These are phyloP conservation scores for Isabelozyma rhagii DNA, from an alignment of 805 yeast genomes.

Conservation along the genomic window DNA sequence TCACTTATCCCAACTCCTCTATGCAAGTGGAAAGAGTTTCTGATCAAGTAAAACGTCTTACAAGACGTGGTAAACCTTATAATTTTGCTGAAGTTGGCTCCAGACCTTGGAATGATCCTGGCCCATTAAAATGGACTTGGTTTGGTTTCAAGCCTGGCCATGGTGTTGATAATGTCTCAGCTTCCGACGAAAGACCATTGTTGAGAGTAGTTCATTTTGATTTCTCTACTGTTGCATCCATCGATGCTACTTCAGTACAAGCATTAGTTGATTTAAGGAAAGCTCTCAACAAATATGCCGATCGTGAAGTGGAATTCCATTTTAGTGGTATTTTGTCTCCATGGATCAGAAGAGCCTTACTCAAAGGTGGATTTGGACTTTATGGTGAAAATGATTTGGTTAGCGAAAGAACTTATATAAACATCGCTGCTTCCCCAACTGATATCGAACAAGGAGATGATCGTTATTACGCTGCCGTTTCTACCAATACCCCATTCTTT, in stretches of 20 bases:
- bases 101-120: constrained; percentile 91
- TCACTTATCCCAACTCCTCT: constrained; percentile 79
- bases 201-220: constrained; percentile 76
- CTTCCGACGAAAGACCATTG: constrained; percentile 54
- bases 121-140: constrained; percentile 44
- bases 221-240: constrained; percentile 69
- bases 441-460: constrained; percentile 30
- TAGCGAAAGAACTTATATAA: constrained; percentile 38
- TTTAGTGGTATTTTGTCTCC: constrained; percentile 81
- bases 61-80: constrained; percentile 58
- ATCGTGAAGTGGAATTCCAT: constrained; percentile 83
- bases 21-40: constrained; percentile 65
- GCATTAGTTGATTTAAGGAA: constrained; percentile 72
- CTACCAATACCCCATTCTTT: constrained; percentile 71
- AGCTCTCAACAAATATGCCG: constrained; percentile 70
- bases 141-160: constrained; percentile 14
- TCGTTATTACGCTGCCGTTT: constrained; percentile 51
- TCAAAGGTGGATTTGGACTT: constrained; percentile 75
- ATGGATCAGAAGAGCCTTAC: constrained; percentile 79
- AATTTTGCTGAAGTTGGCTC: constrained; percentile 43
- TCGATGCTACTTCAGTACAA: constrained; percentile 81
- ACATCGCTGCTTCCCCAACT: constrained; percentile 27
- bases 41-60: constrained; percentile 59
- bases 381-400: constrained; percentile 39
- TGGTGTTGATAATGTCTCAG: constrained; percentile 17